Conservation (phyloP, 2,329 filamentous ascomycete genomes). For the Clarireedia homoeocarpa region DNA sequence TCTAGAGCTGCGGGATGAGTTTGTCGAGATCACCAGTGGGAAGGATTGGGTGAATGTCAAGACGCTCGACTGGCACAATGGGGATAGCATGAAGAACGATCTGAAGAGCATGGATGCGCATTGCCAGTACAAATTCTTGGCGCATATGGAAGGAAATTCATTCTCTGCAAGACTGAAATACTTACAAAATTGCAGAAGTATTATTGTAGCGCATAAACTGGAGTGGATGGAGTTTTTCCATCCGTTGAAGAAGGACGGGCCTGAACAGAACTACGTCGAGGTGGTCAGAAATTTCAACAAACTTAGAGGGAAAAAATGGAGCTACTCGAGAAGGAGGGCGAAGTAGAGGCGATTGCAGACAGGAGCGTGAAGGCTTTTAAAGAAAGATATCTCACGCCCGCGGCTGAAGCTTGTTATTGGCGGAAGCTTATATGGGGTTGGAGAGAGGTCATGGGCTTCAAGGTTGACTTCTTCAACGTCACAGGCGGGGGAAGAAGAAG, state of each 20-base stretch:
- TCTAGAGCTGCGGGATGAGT: slow-evolving; percentile 8
- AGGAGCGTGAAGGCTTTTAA: slow-evolving; percentile 20
- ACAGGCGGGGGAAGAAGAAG: background rate
- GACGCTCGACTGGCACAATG: slow-evolving; percentile 8
- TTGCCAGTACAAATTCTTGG: slow-evolving; percentile 5
- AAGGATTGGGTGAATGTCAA: slow-evolving; percentile 41
- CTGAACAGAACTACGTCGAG: slow-evolving; percentile 28
- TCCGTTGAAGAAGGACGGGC: slow-evolving; percentile 33
- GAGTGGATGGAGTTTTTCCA: slow-evolving; percentile 9
- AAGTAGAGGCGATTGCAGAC: slow-evolving; percentile 26
- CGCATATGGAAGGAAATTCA: slow-evolving; percentile 3
- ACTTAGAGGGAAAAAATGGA: slow-evolving; percentile 36
- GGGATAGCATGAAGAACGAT: slow-evolving; percentile 5
- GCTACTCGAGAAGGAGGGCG: slow-evolving; percentile 20
- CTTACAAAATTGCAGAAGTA: slow-evolving; percentile 1
- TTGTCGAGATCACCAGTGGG: slow-evolving; percentile 16
- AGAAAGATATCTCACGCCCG: slow-evolving; percentile 39
- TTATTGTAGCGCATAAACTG: slow-evolving; percentile 3
- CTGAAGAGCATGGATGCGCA: slow-evolving; percentile 5
- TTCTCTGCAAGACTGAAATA: slow-evolving; percentile 3
- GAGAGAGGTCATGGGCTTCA: slow-evolving; percentile 24
- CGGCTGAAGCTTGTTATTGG: slow-evolving; percentile 46
- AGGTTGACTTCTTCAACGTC: slow-evolving; percentile 4
- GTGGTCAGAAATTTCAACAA: slow-evolving; percentile 27
- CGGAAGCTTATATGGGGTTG: slow-evolving; percentile 39